Evolutionary conservation across 345 rosid genomes (phyloP).

Genomic region (Gossypium bickii): DNA sequence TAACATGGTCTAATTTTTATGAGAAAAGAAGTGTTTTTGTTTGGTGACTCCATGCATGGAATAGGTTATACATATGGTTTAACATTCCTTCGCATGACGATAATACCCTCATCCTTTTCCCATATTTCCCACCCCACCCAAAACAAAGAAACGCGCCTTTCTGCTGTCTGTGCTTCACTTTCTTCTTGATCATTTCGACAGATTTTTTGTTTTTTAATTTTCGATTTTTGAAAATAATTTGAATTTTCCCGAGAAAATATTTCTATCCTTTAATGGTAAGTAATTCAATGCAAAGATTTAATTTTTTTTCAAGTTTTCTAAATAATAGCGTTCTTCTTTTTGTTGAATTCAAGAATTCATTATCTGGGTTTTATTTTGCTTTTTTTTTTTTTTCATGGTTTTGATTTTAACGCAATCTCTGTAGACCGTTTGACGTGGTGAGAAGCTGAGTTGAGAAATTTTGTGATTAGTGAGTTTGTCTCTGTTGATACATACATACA

Average conservation of each 20-base stretch:
- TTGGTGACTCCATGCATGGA: too few relatives aligned
- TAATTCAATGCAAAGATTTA: slow-evolving; percentile 24
- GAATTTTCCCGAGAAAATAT: not conserved
- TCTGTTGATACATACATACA: too few relatives aligned
- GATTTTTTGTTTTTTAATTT: slow-evolving; percentile 21
- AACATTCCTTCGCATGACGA: not conserved
- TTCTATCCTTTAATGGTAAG: slow-evolving; percentile 32
- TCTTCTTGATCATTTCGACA: slow-evolving; percentile 20
- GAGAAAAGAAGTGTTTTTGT: too few relatives aligned
- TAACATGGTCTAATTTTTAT: too few relatives aligned
- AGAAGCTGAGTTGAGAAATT: slow-evolving; percentile 8
- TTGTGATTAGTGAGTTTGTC: not conserved
- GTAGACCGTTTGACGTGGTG: slow-evolving; percentile 25
- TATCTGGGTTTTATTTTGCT: not conserved
- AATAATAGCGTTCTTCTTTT: not conserved
- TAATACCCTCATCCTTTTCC: slow-evolving; percentile 26
- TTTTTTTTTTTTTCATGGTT: too few relatives aligned
- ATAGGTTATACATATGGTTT: too few relatives aligned
- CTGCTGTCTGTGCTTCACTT: not conserved
- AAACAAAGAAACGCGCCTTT: slow-evolving; percentile 4
- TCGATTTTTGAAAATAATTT: slow-evolving; percentile 5
- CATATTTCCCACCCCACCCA: slow-evolving; percentile 15
- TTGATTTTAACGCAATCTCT: not conserved
- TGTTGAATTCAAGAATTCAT: not conserved
- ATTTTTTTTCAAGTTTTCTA: not conserved